Evolutionary conservation across 768 basidiomycete genomes (phyloP), one percentile per base, ranked within the genome.

Genomic region (Lentinus brumalis): DNA sequence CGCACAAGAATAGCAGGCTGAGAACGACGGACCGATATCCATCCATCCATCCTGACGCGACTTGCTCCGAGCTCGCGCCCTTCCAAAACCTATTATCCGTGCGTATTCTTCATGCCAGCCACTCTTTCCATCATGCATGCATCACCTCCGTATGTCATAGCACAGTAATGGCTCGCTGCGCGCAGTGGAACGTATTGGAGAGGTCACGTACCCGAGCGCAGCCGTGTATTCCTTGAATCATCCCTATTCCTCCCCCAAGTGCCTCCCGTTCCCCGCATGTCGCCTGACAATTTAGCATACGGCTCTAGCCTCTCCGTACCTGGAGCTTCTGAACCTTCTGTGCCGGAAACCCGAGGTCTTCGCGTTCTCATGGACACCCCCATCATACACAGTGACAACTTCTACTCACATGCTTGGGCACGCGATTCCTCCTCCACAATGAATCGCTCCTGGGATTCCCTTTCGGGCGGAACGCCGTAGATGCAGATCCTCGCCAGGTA

Each of bases 21-120:
- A 49, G 53, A 40, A 42, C 32, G 42, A 16, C 30, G 7, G 16
- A 30, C 8, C 12, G 15, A 18, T 4, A 14, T 44, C 3, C 16
- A 58, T 53, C 18, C 61, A 62, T 41, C 52, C 40, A 55, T 58
- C 31, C 50, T 50, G 56, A 58, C 61, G 61, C 61, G 61, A 62
- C 45, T 44, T 62, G 56, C 26, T 44, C 61, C 61, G 61, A 62
- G 6, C 38, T n/a, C 49, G 14, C 59, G n/a, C n/a, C 32, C 39
- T 31, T 51, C 44, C 12, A 39, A 9, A 11, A 35, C 6, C 35
- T 35, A 35, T 35, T 35, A 35, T 35, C 35, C 35, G 35, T 35
- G 35, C 35, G 35, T 35, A 35, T 35, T 35, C 35, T 35, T 35
- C 35, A 35, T 35, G 35, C 35, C 35, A 7, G 35, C 35, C 35